Base-by-base conservation (phyloP, 345 rosid species). In the Fremontodendron californicum region DNA sequence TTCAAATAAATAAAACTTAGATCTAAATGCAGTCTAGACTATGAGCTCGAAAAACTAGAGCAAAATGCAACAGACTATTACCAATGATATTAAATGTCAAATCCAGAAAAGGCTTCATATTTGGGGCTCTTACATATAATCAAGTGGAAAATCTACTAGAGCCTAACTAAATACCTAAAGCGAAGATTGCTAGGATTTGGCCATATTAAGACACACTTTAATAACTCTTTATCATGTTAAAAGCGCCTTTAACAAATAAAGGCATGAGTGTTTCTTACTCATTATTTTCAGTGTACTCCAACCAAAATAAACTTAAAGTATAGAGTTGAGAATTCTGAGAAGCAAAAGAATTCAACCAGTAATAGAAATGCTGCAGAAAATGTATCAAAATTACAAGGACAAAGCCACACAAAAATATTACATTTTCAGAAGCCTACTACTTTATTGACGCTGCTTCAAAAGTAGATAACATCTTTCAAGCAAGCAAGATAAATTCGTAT, bases 1-100 rank as follows among this genome's bases (percentile, higher is more conserved):
- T 72, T 57, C 81, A 84, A 76, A 39, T 19, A 64, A 23, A 63
- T 11, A 64, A 37, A 35, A 15, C 27, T 19, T 86, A 58, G 29
- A 60, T 6, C n/a, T 15, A 27, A 70, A 51, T 39, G 75, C 46
- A 43, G 33, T 37, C 27, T 61, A 69, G 43, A 82, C 37, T 1
- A 19, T n/a, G 40, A 71, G 60, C 71, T 46, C 49, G 40, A 12
- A 31, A 67, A 52, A n/a, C 25, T 29, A 71, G 19, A 35, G 48
- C 75, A 74, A 27, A 27, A 48, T 51, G 21, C 43, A 48, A 29
- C 58, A 70, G 42, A 48, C n/a, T 69, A 18, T 29, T 70, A 11
- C 25, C 27, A 48, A 68, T 13, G 2, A 45, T 45, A 6, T 13
- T 43, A 25, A 68, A 5, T 29, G 9, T 49, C 58, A 48, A 71